Base-by-base conservation (phyloP, 352 stramenopile species). In the Saprolegnia diclina region DNA sequence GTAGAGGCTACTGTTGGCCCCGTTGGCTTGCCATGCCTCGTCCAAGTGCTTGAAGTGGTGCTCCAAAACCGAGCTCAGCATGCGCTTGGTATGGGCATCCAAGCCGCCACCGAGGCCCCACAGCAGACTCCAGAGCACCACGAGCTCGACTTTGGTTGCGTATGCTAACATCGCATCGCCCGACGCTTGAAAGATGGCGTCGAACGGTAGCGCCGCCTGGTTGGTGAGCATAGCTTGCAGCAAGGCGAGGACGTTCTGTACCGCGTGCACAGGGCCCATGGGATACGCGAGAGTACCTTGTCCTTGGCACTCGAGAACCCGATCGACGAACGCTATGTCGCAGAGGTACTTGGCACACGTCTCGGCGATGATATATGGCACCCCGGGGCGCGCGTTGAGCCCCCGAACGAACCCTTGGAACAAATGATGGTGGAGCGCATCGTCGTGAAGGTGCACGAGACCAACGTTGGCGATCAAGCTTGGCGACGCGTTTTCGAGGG, bases 401-500 rank as follows among this genome's bases (percentile, higher is more conserved):
- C 35, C 44, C 4, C 56, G 19, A 13, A 76, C 62, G 5, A 79
- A 59, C 26, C 75, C 59, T 5, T 73, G 22, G 11, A 85, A 26
- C 29, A 74, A 80, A 0, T 70, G 64, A 2, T 73, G 71, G 10
- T 82, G 74, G 13, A 73, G 77, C 1, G 71, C 24, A 67, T 45
- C 32, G 77, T 18, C 40, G 26, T 56, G 52, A 6, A 83, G 53
- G 5, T 66, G 52, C 0, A 88, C 50, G 13, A 88, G 71, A 0
- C 69, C 44, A 45, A 71, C 80, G 29, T 67, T 54, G 4, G 74
- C 48, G 6, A 85, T 44, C 24, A 83, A 65, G 9, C 24, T 65
- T 0, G 80, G 79, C 2, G 77, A 80, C 0, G 73, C 79, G 42
- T 81, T 35, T 0, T 63, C 42, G 22, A 88, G 64, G 2, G 73